Base-by-base conservation (phyloP, 2,329 filamentous ascomycete genomes). In the Fusarium chuoi region DNA sequence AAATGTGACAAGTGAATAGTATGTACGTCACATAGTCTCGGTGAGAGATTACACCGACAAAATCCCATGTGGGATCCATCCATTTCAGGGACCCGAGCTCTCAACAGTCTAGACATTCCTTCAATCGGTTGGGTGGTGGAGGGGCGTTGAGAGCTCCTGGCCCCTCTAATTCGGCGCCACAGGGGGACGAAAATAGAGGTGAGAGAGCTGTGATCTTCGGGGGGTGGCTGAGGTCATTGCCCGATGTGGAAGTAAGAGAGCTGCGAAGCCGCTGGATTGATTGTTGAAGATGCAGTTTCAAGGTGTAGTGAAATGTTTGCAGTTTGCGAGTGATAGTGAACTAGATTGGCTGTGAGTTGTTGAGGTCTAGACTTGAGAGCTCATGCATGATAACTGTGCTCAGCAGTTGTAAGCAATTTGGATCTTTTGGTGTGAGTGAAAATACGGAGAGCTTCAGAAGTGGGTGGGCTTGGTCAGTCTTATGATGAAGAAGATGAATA, bases 91-190 rank as follows among this genome's bases (percentile, higher is more conserved):
- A 62, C 56, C 24, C 36, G 56, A 67, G 68, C 71, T 74, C 71
- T 74, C 71, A 74, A 74, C 71, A 74, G 61, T 71, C 71, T 64
- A 68, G 73, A 74, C 71, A 74, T 38, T 62, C 62, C 59, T 56
- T 71, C 49, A 67, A 54, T 49, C 61, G 62, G 61, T 74, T 74
- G 71, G 55, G 71, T 61, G 71, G 62, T 68, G 66, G 62, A 71
- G 71, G 66, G 45, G 62, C 35, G 70, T 73, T 70, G 70, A 71
- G 70, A 56, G 65, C 49, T 62, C 54, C 65, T n/a, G 55, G 39
- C 15, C 30, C 28, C 28, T 59, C 46, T 60, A 52, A 73, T 67
- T 73, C 61, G 70, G 54, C 68, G 70, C 68, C 70, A 68, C 63
- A 63, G 38, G 41, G 30, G 48, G 64, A 30, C 18, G 15, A 39